These are phyloP conservation scores for Pugionium dolabratum DNA, from an alignment of 345 rosid species.

Conservation along the genomic window DNA sequence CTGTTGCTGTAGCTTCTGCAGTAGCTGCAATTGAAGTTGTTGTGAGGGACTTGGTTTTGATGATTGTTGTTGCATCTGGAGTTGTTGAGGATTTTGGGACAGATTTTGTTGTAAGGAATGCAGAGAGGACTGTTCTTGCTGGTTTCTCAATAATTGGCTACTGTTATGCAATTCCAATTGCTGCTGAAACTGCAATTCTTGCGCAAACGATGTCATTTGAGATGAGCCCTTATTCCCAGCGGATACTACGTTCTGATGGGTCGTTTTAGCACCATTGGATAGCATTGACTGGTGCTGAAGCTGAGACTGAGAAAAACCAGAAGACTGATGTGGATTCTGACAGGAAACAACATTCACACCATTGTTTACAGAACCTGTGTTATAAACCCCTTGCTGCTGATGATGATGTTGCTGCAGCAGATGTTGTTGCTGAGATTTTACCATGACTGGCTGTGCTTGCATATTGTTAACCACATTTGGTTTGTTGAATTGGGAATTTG, in stretches of 20 bases:
- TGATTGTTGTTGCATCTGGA: constrained; percentile 59
- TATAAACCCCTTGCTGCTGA: constrained; percentile 41
- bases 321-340: constrained; percentile 33
- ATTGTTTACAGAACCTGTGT: constrained; percentile 45
- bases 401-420: constrained; percentile 47
- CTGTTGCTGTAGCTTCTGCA: constrained; percentile 73
- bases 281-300: constrained; percentile 58
- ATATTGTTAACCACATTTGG: constrained; percentile 50
- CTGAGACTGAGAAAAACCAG: constrained; percentile 39
- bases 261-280: constrained; percentile 47
- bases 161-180: constrained; percentile 61
- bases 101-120: constrained; percentile 56
- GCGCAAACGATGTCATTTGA: constrained; percentile 58
- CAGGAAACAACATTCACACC: constrained; percentile 38
- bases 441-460: constrained; percentile 50
- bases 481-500: constrained; percentile 68
- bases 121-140: constrained; percentile 62
- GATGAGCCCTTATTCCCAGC: constrained; percentile 50
- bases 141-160: constrained; percentile 55
- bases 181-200: constrained; percentile 65
- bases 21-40: constrained; percentile 79
- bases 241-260: constrained; percentile 47
- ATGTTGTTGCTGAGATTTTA: constrained; percentile 80
- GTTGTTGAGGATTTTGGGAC: constrained; percentile 61
- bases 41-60: constrained; percentile 65